Percentiles rank a stretch among this genome's conserved stretches.
Conservation (phyloP, 495 filamentous ascomycete species). For the Daldinia grandis region DNA sequence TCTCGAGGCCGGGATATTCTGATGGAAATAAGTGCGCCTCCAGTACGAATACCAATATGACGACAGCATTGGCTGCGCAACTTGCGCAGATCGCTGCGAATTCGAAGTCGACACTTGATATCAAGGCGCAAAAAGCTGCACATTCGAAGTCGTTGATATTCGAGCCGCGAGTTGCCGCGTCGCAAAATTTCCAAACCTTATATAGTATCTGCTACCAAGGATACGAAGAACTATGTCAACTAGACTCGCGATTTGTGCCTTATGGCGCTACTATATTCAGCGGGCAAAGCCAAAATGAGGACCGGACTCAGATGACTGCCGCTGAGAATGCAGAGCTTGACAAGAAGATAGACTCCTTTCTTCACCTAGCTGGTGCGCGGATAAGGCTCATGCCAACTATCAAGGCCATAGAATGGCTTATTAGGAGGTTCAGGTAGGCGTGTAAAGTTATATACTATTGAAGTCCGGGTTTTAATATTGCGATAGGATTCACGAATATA, state of each 20-base stretch:
- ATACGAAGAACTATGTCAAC: conserved; percentile 84
- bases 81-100: conserved; percentile 80
- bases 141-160: conserved; percentile 95
- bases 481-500: conserved; percentile 87
- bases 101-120: conserved; percentile 80
- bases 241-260: conserved; percentile 76
- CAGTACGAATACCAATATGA: conserved; percentile 60
- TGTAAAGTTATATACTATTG: not conserved
- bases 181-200: conserved; percentile 87
- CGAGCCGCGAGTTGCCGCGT: conserved; percentile 78
- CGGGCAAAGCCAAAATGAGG: conserved; percentile 86
- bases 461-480: conserved; percentile 46
- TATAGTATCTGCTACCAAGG: conserved; percentile 87
- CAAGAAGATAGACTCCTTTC: conserved; percentile 77
- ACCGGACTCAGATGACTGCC: conserved; percentile 82
- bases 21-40: conserved; percentile 22
- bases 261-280: conserved; percentile 83
- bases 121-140: conserved; percentile 85
- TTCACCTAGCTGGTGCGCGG: conserved; percentile 77
- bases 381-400: conserved; percentile 84
- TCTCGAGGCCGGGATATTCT: conserved; percentile 10
- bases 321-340: conserved; percentile 84
- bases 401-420: conserved; percentile 92
- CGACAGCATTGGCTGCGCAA: conserved; percentile 80
- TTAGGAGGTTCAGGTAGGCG: conserved; percentile 84